Evolutionary conservation across 164 flowering plant species (phyloP), one percentile per base, ranked within the genome.

Genomic region (Piper betle): DNA sequence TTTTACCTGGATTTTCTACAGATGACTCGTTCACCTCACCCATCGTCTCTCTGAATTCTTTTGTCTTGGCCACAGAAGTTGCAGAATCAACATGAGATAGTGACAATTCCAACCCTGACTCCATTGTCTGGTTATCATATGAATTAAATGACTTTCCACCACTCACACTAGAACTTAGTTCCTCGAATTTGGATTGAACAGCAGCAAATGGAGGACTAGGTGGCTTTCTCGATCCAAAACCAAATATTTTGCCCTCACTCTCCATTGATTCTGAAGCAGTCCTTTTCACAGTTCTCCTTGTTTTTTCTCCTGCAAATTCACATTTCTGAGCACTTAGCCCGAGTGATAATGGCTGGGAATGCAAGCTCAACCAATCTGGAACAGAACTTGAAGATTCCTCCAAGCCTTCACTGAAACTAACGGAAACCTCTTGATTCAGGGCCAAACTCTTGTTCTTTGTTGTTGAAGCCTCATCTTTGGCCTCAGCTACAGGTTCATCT

Each of bases 161-260:
- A 61, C 68, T 73, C 61, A 74, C 63, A 5, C 78, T 53, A 66
- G 78, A 77, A 72, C 76, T 81, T 62, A 90, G 69, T 67, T 79
- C 92, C 77, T 90, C 85, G 64, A 90, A 84, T 68, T 87, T 88
- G 16, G 97, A 78, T 57, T 86, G 89, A 37, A 81, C 91, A 55
- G 82, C 86, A 74, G 79, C 62, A 73, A 85, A 87, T 60, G 91
- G 65, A 39, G 94, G 91, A 76, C 78, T 84, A 57, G 73, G 74
- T 41, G 75, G 69, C 75, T 83, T 86, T 63, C 79, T 81, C 43
- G 86, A 77, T 54, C 82, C 87, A 75, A 39, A 65, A 15, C 61
- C 73, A 73, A 61, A 54, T 25, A n/a, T 82, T 71, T 76, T 84
- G 33, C 63, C 76, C 41, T 82, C 90, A 20, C 75, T 74, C 64